Evolutionary conservation across 208 protist genomes (phyloP), one percentile per base, ranked within the genome.

Genomic region (Trypanosoma platydactyli): DNA sequence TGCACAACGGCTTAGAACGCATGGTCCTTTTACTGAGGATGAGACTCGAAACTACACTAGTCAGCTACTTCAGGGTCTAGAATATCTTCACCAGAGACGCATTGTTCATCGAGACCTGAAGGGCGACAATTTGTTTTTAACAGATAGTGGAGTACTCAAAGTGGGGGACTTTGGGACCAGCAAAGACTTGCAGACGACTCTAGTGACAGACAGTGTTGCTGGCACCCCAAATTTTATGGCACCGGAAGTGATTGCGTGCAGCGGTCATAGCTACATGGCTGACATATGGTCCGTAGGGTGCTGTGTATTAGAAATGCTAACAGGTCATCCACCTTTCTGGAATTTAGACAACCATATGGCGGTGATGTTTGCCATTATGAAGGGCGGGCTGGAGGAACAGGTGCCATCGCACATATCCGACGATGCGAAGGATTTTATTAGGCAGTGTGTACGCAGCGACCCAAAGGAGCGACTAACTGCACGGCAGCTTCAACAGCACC

Each of bases 141-240:
- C 82, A 24, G 74, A 90, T 42, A 77, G 91, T 46, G 74, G 71
- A 42, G 66, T 89, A 15, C 79, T 95, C 48, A 95, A 95, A 63
- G 71, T 95, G 46, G 89, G 86, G n/a, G 89, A 95, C 71, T 95
- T 95, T 79, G 89, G 89, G 27, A 88, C 88, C 18, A 93, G 86
- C 64, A 95, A 95, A 76, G 86, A 95, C 64, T 64, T 95, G 41
- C 83, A 80, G 22, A 87, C 86, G 38, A 93, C 90, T 6, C 75
- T 92, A 27, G 77, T 89, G 45, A 95, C 90, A 42, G 79, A 94
- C 68, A 89, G 85, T 24, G 83, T 94, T 50, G 83, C 88, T 25
- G 95, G 95, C 6, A 98, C 95, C 46, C 90, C 92, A 33, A 93
- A 94, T 72, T 97, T 94, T 61, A 98, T 98, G 92, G 92, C 95